Evolutionary conservation across 345 rosid species (phyloP), one percentile per base, ranked within the genome.

Genomic region (Jatropha curcas): DNA sequence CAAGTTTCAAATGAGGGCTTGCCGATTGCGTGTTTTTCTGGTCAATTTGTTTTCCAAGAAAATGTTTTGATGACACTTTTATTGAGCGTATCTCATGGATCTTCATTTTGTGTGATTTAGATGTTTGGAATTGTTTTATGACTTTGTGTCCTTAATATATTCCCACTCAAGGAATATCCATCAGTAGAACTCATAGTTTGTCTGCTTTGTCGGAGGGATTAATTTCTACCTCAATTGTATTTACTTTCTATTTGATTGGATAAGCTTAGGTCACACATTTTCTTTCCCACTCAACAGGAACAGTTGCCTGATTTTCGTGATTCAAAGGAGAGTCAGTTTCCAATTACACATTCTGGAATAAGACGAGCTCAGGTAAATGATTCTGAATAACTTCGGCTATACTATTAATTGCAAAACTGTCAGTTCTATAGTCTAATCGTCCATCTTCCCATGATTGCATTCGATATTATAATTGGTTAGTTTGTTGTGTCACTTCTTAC

Each of bases 341-440:
- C 76, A 56, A 84, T 85, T 61, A 48, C 73, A 65, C 79, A 77
- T 79, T 71, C 79, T 65, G 82, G 82, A 61, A 77, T 79, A 65
- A 90, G 82, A 80, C 81, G 87, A 67, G 76, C 65, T 43, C 88
- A 71, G 81, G 99, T 92, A 75, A 87, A 83, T 78, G 19, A 58
- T 58, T 52, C 55, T 62, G 64, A 4, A 43, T 39, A 37, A 16
- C n/a, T 25, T 51, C 5, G 4, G 48, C 10, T 13, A 4, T 31
- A 39, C 7, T 62, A 19, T 34, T 31, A 48, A 33, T 69, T 48
- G 34, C 6, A 43, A 56, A 31, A 45, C 10, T 64, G 25, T 30
- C 22, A n/a, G 9, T 9, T 55, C 14, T 31, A 1, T 19, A 13
- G 11, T 37, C 11, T n/a, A 16, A 55, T 56, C 57, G 4, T 55